Conservation (phyloP, 345 rosid species). For the Streptanthus diversifolius region DNA sequence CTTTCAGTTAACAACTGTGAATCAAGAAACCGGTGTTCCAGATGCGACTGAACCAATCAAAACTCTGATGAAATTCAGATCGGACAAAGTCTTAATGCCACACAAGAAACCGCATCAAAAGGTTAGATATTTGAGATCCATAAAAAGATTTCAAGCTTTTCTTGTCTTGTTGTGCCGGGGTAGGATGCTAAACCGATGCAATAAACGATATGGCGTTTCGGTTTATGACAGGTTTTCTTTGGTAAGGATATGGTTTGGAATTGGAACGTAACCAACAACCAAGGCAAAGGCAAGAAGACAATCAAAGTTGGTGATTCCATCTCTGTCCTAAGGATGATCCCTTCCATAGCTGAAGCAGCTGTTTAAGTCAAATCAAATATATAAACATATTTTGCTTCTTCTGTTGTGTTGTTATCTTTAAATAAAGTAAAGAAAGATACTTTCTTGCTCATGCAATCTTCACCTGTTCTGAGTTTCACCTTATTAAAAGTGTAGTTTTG, state of each 20-base stretch:
- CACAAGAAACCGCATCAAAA: too few species aligned
- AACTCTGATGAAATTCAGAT: too few species aligned
- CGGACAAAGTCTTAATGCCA: too few species aligned
- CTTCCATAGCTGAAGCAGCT: slow-evolving; percentile 71
- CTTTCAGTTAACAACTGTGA: too few species aligned
- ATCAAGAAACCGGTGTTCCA: too few species aligned
- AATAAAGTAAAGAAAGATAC: slow-evolving; percentile 9
- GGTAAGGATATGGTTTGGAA: slow-evolving; percentile 76
- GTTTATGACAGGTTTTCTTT: slow-evolving; percentile 53
- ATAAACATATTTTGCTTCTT: not conserved
- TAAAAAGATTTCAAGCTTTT: not conserved
- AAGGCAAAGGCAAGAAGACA: slow-evolving; percentile 44
- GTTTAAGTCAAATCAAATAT: slow-evolving; percentile 33
- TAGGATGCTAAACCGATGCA: not conserved
- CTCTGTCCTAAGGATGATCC: slow-evolving; percentile 35
- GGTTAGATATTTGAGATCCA: too few species aligned
- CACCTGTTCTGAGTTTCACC: not conserved
- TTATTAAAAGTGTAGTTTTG: not conserved
- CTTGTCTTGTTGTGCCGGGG: not conserved
- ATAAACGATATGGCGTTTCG: not conserved
- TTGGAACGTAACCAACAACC: slow-evolving; percentile 36
- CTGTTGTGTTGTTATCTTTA: not conserved
- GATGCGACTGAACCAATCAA: slow-evolving; percentile 42
- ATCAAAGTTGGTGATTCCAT: slow-evolving; percentile 46
- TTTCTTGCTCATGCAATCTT: slow-evolving; percentile 2